Evolutionary conservation across 2,329 filamentous ascomycete genomes (phyloP).

Genomic region (Epichloe bromicola): DNA sequence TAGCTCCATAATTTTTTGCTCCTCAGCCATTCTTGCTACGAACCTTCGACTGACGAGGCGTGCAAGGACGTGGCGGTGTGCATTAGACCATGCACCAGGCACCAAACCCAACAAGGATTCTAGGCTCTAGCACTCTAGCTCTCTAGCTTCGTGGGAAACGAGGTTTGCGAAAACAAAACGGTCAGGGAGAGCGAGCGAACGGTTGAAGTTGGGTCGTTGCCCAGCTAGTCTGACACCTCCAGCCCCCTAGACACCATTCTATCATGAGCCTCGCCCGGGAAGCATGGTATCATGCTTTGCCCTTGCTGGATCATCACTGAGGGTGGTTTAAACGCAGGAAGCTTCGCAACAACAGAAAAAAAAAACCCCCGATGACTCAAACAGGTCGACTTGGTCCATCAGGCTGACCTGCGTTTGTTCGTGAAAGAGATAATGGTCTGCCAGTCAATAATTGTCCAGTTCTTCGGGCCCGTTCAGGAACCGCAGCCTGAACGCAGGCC

Average conservation of each 20-base stretch:
- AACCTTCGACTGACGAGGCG: background rate
- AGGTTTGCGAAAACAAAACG: background rate
- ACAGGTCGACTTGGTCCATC: background rate
- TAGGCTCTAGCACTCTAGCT: no score
- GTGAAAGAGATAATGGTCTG: background rate
- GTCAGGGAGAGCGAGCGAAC: background rate
- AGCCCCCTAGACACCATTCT: background rate
- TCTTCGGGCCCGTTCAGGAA: constrained; percentile 3
- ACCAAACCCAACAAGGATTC: background rate
- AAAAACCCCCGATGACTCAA: background rate
- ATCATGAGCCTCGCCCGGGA: background rate
- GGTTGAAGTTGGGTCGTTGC: background rate
- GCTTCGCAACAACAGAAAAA: background rate
- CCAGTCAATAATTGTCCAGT: constrained; percentile 1
- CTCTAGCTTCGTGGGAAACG: background rate
- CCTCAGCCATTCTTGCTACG: background rate
- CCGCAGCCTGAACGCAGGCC: constrained; percentile 5
- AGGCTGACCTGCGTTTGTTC: background rate
- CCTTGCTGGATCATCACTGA: background rate
- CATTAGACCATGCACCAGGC: constrained; percentile 2
- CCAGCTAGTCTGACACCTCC: background rate
- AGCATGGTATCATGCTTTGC: background rate
- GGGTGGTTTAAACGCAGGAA: no score
- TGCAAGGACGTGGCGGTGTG: constrained; percentile 4
- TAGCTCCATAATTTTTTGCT: background rate